Evolutionary conservation across 2,329 filamentous ascomycete species (phyloP), one percentile per base, ranked within the genome.

Genomic region (Iodosphaeria phyllophila): DNA sequence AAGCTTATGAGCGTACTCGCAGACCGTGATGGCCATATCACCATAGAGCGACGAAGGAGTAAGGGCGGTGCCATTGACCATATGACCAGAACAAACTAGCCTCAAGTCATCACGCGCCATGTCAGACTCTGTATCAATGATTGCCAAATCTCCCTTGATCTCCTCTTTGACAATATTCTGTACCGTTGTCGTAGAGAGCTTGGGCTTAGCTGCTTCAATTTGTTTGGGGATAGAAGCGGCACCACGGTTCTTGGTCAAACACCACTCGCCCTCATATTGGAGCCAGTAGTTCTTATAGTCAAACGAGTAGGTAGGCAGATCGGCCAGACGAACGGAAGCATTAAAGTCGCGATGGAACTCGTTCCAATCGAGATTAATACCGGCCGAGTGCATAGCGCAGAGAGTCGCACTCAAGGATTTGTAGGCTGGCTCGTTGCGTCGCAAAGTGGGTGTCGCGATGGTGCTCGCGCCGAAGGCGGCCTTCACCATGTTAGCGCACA

Each of bases 201-300:
- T 70, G 25, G 48, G 61, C 47, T 68, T 51, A 22, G 33, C 27
- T 8, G 41, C 33, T 26, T 44, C 38, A 8, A 39, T 38, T 2
- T 36, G 34, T 27, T 45, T 48, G 28, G 31, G 46, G 48, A 42
- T 71, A 56, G 28, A 58, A 12, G 51, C 39, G 9, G 49, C 52
- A 19, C 53, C 60, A 34, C 75, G 65, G 36, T 74, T 72, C 50
- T 77, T 78, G 32, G 60, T 69, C 23, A 77, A 49, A 16, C 58
- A 64, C 69, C 70, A 79, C 18, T 50, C 47, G 15, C 47, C 47
- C 2, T 42, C 56, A 44, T 77, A 77, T 41, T 69, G 66, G 10
- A 77, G 58, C 72, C 72, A 77, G 47, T 79, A 78, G 35, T 65
- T 68, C 55, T 79, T 78, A 33, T 64, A 52, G 42, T 80, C 70